Evolutionary conservation across 495 filamentous ascomycete genomes (phyloP).

Genomic region (Aspergillus panamensis): DNA sequence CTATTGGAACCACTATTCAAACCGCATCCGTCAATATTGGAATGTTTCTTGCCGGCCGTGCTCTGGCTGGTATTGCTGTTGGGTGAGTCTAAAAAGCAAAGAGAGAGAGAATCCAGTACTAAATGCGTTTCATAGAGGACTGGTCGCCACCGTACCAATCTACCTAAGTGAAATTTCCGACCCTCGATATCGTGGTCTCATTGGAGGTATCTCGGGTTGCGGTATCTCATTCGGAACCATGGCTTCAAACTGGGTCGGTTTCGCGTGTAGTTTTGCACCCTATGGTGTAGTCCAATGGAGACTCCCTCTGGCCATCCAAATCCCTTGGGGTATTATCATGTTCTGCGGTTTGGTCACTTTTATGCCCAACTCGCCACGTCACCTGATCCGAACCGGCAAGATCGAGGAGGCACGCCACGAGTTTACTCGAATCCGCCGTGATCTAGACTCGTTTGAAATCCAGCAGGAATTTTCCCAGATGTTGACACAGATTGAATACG

Average conservation of each 20-base stretch:
- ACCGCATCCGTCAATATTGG: constrained; percentile 56
- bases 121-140: constrained; percentile 30
- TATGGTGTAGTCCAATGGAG: constrained; percentile 56
- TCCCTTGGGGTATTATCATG: constrained; percentile 58
- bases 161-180: constrained; percentile 58
- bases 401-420: constrained; percentile 47
- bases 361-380: constrained; percentile 57
- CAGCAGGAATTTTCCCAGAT: constrained; percentile 54
- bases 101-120: background rate
- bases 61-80: constrained; percentile 53
- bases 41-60: constrained; percentile 58
- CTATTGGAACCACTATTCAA: constrained; percentile 53
- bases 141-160: constrained; percentile 56
- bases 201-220: constrained; percentile 56
- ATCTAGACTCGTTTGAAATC: constrained; percentile 44
- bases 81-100: constrained; percentile 33
- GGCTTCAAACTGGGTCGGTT: constrained; percentile 57
- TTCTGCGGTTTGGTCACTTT: constrained; percentile 54
- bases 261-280: constrained; percentile 52
- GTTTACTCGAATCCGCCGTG: constrained; percentile 48
- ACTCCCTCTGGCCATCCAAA: constrained; percentile 54
- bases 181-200: constrained; percentile 50
- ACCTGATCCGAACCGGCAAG: constrained; percentile 53
- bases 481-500: constrained; percentile 57
- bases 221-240: constrained; percentile 58